A percentile compares a stretch with the other conserved stretches of the same genome.
These are phyloP conservation scores for Prunus mume DNA, from an alignment of 306 rosid genomes.

Conservation along the genomic window DNA sequence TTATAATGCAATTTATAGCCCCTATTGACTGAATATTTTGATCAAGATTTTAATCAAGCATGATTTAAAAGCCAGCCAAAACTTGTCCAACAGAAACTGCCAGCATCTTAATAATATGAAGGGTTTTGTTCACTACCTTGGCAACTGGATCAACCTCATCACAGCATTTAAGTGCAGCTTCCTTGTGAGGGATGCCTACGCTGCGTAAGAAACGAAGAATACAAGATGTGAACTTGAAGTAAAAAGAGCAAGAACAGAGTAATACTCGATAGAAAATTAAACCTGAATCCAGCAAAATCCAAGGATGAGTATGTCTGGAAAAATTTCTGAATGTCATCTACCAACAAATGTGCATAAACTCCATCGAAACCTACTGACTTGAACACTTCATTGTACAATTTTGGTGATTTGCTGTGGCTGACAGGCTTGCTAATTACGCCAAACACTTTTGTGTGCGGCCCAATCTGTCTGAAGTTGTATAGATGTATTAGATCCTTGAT, in stretches of 20 bases:
- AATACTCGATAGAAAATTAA: constrained; percentile 13
- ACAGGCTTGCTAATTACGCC: constrained; percentile 94
- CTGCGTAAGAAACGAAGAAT: constrained; percentile 43
- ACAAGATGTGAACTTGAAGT: constrained; percentile 3
- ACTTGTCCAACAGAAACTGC: not conserved
- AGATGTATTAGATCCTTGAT: constrained; percentile 62
- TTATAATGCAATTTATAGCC: constrained; percentile 77
- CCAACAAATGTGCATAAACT: constrained; percentile 73
- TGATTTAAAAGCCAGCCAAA: not conserved
- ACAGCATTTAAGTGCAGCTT: constrained; percentile 66
- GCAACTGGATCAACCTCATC: constrained; percentile 94
- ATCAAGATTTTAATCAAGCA: constrained; percentile 1
- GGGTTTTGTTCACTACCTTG: constrained; percentile 50
- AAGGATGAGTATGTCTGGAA: constrained; percentile 68
- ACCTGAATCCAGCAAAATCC: constrained; percentile 95
- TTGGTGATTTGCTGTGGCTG: constrained; percentile 87
- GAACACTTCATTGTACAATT: constrained; percentile 65
- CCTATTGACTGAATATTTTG: constrained; percentile 64
- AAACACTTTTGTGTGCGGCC: constrained; percentile 74
- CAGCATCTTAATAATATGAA: constrained; percentile 11
- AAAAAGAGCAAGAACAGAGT: constrained; percentile 12
- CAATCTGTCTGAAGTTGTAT: constrained; percentile 68
- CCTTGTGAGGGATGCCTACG: constrained; percentile 83
- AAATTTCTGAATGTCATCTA: constrained; percentile 73
- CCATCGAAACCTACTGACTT: constrained; percentile 71